These are phyloP conservation scores for Aspergillus japonicus DNA, from an alignment of 2,329 filamentous ascomycete species.

Conservation along the genomic window DNA sequence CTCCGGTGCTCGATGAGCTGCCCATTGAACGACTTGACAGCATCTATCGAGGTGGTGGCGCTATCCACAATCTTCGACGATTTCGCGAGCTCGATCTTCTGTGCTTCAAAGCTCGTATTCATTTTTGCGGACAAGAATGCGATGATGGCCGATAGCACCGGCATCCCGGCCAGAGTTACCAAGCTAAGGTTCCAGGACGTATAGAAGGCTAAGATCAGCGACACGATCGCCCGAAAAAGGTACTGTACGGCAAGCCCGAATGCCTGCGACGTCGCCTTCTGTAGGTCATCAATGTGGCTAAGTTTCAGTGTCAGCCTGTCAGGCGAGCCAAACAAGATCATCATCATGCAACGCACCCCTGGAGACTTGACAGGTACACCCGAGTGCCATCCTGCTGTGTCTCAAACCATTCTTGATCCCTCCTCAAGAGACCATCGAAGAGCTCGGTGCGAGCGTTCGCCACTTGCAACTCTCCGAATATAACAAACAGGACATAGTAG, in stretches of 20 bases:
- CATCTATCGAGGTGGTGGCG: constrained; percentile 72
- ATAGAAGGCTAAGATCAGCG: constrained; percentile 70
- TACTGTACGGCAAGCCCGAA: constrained; percentile 69
- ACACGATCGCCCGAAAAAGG: constrained; percentile 62
- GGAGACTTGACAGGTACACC: constrained; percentile 68
- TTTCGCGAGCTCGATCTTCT: constrained; percentile 65
- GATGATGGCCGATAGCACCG: constrained; percentile 63
- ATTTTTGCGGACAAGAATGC: constrained; percentile 61
- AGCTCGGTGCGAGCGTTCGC: constrained; percentile 61
- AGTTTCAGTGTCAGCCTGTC: background rate
- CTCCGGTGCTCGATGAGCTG: constrained; percentile 66
- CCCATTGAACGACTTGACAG: constrained; percentile 83
- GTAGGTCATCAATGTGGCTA: constrained; percentile 80
- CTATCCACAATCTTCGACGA: constrained; percentile 71
- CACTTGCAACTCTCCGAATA: constrained; percentile 79
- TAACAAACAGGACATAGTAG: constrained; percentile 70
- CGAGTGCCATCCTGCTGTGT: constrained; percentile 67
- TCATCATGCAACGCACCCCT: constrained; percentile 60
- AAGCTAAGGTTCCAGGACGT: constrained; percentile 83
- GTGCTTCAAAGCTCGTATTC: constrained; percentile 64
- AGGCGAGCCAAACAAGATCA: background rate
- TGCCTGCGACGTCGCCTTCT: constrained; percentile 75
- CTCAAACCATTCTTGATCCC: constrained; percentile 82
- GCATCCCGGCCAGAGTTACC: constrained; percentile 71
- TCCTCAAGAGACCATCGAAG: constrained; percentile 68